These are phyloP conservation scores for Candida chauliodis DNA, from an alignment of 805 yeast species.

Conservation along the genomic window DNA sequence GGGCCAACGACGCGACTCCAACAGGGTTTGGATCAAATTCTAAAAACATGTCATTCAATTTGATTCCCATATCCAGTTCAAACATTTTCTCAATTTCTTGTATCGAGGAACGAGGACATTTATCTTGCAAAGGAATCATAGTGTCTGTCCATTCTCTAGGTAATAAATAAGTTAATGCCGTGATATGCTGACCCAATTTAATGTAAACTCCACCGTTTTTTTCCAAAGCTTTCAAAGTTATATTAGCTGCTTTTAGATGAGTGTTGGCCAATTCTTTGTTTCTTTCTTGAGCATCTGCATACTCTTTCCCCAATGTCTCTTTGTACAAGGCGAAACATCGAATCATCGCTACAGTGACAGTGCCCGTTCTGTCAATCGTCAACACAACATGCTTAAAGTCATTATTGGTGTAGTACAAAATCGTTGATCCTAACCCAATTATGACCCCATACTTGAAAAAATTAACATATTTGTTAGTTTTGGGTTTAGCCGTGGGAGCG, in stretches of 20 bases:
- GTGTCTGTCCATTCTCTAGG: conserved; percentile 95
- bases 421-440: conserved; percentile 24
- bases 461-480: conserved; percentile 8
- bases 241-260: conserved; percentile 71
- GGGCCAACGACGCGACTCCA: conserved; percentile 96
- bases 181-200: conserved; percentile 90
- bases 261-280: conserved; percentile 55
- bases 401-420: conserved; percentile 36
- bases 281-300: conserved; percentile 42
- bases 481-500: conserved; percentile 4
- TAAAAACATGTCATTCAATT: conserved; percentile 59
- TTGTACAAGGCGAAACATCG: conserved; percentile 73
- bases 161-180: conserved; percentile 85
- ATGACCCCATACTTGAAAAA: conserved; percentile 24
- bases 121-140: conserved; percentile 88
- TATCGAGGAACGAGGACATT: conserved; percentile 76
- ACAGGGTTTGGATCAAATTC: conserved; percentile 72
- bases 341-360: conserved; percentile 64
- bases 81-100: conserved; percentile 71
- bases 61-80: conserved; percentile 56
- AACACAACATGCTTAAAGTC: conserved; percentile 29
- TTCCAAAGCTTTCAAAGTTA: conserved; percentile 77
- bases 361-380: conserved; percentile 50
- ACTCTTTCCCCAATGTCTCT: conserved; percentile 46
- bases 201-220: conserved; percentile 90